Evolutionary conservation across 176 grass and related monocot species (phyloP), one percentile per base, ranked within the genome.

Genomic region (Calamus simplicifolius): DNA sequence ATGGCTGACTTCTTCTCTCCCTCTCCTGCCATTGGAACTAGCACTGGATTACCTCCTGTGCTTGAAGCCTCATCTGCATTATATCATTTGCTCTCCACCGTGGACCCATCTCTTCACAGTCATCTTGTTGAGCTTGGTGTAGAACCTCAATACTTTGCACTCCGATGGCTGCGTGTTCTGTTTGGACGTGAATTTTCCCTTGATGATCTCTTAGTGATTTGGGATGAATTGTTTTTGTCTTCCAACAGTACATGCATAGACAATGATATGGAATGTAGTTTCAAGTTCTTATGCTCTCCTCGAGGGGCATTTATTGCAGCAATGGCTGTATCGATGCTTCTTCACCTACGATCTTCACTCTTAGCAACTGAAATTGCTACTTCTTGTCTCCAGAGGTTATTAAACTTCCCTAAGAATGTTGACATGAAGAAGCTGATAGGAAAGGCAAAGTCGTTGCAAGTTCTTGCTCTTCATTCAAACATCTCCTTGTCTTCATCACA

Each of bases 21-120:
- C 29, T 82, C 29, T 17, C 27, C 71, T 35, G 77, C 56, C 55
- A 73, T 75, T 71, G 62, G 81, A 75, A 78, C 71, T 55, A 71
- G 57, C 49, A 77, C 77, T 66, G 77, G 62, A 69, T 70, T 87
- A 76, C 76, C 81, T 12, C 88, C 94, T 35, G 75, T 80, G 23
- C 85, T 98, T 65, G 94, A 98, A 75, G 94, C 88, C 54, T 98
- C 94, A 6, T 85, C 88, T 28, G 89, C 94, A 56, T 85, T 98
- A 29, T 98, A 89, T 78, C 88, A 98, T 80, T 69, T 98, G 63
- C 81, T 98, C 16, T 83, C 76, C 3, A 59, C 81, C 58, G 68
- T 87, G 26, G 94, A 89, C 52, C 70, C 84, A 50, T 89, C 94
- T 83, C 84, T 98, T 57, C 88, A 93, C 66, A 80, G 54, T 67